These are phyloP conservation scores for Populus hybrid DNA, from an alignment of 441 rosid genomes.

Conservation along the genomic window DNA sequence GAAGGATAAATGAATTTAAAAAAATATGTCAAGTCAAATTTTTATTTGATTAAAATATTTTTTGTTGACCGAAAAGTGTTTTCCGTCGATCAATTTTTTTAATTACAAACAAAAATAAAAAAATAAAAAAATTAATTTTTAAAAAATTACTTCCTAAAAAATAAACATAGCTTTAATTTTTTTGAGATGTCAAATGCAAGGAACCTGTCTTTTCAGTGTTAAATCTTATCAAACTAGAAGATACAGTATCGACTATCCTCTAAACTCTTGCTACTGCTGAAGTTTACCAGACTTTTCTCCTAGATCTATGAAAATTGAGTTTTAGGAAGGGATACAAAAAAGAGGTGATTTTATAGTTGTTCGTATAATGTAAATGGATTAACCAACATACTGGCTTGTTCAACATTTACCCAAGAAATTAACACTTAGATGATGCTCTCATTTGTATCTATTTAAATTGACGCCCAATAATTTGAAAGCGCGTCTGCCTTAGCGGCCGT, in stretches of 20 bases:
- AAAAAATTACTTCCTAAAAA: no score
- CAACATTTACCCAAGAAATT: not conserved
- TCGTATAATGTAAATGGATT: not conserved
- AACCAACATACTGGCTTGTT: not conserved
- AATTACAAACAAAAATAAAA: no score
- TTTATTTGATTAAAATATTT: no score
- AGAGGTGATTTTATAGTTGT: not conserved
- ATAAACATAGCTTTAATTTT: no score
- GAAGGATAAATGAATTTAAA: not conserved
- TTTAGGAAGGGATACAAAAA: not conserved
- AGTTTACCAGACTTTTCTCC: not conserved
- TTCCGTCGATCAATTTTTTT: no score
- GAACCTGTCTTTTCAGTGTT: no score
- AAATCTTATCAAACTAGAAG: not conserved
- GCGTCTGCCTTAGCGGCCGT: not conserved
- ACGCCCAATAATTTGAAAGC: not conserved
- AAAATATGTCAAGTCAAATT: no score
- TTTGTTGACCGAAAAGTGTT: no score
- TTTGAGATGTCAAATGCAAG: not conserved
- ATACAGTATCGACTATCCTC: not conserved
- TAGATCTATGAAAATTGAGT: not conserved
- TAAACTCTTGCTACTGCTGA: not conserved
- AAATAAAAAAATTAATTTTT: no score
- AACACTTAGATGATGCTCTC: not conserved
- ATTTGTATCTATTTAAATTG: not conserved